Evolutionary conservation across 495 filamentous ascomycete genomes (phyloP).

Genomic region (Ramalina intermedia): DNA sequence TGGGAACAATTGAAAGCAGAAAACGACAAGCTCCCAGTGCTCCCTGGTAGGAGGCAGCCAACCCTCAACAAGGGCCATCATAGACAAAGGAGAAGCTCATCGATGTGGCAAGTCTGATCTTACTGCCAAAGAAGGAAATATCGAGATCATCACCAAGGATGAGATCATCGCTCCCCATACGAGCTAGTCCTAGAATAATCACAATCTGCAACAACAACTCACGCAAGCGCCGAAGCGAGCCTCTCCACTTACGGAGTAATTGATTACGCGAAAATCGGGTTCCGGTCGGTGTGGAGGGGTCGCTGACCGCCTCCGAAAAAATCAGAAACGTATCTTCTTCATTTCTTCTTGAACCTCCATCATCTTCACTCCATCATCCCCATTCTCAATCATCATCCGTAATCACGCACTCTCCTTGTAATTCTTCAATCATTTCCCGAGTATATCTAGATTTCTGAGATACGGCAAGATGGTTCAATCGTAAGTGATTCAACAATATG

Average conservation of each 20-base stretch:
- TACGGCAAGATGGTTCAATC: slow-evolving; percentile 66
- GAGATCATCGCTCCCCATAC: neutral
- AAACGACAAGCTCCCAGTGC: slow-evolving; percentile 31
- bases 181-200: neutral
- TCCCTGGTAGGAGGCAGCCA: slow-evolving; percentile 34
- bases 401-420: neutral
- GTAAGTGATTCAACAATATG: slow-evolving; percentile 25
- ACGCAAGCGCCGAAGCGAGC: neutral
- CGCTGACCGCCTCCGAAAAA: neutral
- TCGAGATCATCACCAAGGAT: neutral
- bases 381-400: neutral
- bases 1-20: slow-evolving; percentile 32
- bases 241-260: neutral
- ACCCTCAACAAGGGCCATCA: slow-evolving; percentile 24
- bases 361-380: neutral
- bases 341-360: neutral
- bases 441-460: slow-evolving; percentile 5
- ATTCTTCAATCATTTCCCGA: slow-evolving; percentile 10
- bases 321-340: neutral
- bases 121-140: too few species aligned
- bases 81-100: neutral
- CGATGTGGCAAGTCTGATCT: too few species aligned
- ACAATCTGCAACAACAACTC: too few species aligned
- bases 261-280: too few species aligned
- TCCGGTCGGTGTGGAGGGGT: too few species aligned